phyloP scores from a whole-genome alignment of 495 filamentous ascomycete genomes.

The Tetracladium setigerum region DNA sequence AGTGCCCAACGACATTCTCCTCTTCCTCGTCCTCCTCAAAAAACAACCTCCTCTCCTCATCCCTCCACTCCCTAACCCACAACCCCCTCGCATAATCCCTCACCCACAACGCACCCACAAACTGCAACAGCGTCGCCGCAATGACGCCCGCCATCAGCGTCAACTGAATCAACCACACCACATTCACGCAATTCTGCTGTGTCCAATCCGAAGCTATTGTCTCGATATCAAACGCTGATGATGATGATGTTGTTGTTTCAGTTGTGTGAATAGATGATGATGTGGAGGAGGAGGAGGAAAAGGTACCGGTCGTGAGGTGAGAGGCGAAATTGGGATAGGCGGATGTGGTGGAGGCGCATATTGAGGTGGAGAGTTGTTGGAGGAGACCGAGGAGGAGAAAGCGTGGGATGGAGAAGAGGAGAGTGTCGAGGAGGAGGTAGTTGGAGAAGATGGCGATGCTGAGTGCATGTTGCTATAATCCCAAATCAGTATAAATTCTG shows the following conservation, averaged over 20 bases:
- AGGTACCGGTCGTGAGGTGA: not conserved
- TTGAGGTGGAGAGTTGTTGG: not conserved
- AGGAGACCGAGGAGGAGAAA: constrained; percentile 18
- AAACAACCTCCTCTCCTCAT: constrained; percentile 3
- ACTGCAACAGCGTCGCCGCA: constrained; percentile 16
- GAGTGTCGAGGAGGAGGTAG: constrained; percentile 18
- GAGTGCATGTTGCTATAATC: constrained; percentile 17
- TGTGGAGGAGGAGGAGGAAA: not conserved
- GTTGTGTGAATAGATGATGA: not conserved
- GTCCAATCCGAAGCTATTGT: not conserved
- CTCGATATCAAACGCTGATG: not conserved
- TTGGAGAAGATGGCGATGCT: constrained; percentile 18
- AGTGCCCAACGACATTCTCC: not conserved
- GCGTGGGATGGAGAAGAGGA: constrained; percentile 16
- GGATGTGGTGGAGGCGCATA: constrained; percentile 3
- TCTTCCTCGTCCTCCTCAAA: not conserved
- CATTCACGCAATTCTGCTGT: constrained; percentile 1
- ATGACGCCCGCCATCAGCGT: constrained; percentile 12
- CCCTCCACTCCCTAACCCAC: constrained; percentile 10
- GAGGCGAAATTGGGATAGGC: not conserved
- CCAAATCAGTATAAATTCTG: too few relatives aligned
- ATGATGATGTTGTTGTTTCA: not conserved
- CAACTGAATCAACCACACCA: constrained; percentile 9
- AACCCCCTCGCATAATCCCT: constrained; percentile 16
- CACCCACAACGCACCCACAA: constrained; percentile 17